Evolutionary conservation across 139 green algal species (phyloP).

Genomic region (Choricystis sp.): DNA sequence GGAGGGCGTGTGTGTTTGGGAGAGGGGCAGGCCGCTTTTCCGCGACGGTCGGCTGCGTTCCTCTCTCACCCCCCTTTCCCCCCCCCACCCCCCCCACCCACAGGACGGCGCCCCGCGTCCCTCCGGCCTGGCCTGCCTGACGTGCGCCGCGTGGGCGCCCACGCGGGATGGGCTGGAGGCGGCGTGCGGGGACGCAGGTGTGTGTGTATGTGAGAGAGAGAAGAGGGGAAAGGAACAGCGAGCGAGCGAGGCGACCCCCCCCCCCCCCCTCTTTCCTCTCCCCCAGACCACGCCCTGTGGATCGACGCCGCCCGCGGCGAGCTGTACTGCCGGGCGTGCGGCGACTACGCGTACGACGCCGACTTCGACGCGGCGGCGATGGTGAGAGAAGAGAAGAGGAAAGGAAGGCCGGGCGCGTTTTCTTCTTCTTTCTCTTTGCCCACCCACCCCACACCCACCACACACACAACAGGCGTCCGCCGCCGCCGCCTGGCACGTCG

Average conservation of each 20-base stretch:
- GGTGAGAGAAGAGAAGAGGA: slow-evolving; percentile 7
- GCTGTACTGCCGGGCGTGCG: slow-evolving; percentile 56
- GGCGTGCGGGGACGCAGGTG: neutral
- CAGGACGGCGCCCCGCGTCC: neutral
- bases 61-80: no score
- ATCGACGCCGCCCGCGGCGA: slow-evolving; percentile 39
- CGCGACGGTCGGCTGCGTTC: no score
- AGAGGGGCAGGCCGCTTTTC: no score
- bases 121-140: neutral
- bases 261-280: neutral
- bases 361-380: slow-evolving; percentile 37
- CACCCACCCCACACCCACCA: slow-evolving; percentile 3
- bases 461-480: neutral
- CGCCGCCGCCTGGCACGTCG: neutral
- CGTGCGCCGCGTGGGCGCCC: neutral
- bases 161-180: neutral
- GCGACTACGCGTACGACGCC: slow-evolving; percentile 46
- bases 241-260: no score
- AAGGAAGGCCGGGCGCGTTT: neutral
- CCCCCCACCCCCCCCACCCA: no score
- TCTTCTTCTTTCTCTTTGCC: neutral
- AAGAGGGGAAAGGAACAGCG: neutral
- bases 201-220: neutral
- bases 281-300: slow-evolving; percentile 26
- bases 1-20: no score